Evolutionary conservation across 2,329 filamentous ascomycete genomes (phyloP).

Genomic region (Parafenestella ontariensis): DNA sequence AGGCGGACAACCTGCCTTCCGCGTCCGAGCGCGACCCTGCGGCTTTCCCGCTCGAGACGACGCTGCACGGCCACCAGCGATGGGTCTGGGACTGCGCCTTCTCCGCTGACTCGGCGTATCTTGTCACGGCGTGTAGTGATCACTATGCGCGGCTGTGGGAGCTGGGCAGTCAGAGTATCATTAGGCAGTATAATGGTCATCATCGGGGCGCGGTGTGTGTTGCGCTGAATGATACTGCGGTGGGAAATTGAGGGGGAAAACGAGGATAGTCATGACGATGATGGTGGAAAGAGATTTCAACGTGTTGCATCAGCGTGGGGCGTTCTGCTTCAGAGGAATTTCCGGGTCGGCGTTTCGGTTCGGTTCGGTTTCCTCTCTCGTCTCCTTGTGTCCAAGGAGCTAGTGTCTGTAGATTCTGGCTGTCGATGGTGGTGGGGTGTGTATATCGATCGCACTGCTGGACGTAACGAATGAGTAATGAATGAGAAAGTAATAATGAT

Average conservation of each 20-base stretch:
- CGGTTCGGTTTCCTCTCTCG: background rate
- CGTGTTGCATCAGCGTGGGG: conserved; percentile 2
- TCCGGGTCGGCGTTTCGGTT: background rate
- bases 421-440: background rate
- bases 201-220: conserved; percentile 92
- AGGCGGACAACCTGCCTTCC: conserved; percentile 39
- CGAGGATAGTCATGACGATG: background rate
- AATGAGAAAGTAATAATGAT: background rate
- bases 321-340: background rate
- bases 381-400: background rate
- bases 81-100: conserved; percentile 99
- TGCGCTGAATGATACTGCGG: conserved; percentile 76
- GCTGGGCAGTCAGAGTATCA: conserved; percentile 83
- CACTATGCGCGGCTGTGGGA: conserved; percentile 95
- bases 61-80: conserved; percentile 86
- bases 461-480: background rate
- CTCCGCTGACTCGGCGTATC: conserved; percentile 88
- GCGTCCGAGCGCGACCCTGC: conserved; percentile 54
- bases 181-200: conserved; percentile 93
- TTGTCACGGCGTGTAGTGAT: conserved; percentile 92
- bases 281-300: background rate
- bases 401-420: background rate
- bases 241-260: conserved; percentile 36
- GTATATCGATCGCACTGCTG: background rate
- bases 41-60: conserved; percentile 82